These are phyloP conservation scores for Podosphaera leucotricha DNA, from an alignment of 2,329 filamentous ascomycete genomes.

Conservation along the genomic window DNA sequence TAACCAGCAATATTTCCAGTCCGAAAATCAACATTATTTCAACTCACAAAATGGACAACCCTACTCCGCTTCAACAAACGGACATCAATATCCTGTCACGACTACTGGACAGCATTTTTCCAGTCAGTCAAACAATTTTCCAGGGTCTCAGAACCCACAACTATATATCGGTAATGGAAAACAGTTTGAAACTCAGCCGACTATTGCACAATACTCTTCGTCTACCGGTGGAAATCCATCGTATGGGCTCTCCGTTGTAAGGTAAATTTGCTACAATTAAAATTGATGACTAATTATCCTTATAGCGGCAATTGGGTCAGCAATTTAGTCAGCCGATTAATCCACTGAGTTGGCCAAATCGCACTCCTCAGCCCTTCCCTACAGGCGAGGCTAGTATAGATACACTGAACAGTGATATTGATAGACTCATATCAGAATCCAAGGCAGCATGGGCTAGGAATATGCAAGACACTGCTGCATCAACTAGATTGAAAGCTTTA, in stretches of 20 bases:
- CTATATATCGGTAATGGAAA: background rate
- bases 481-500: slow-evolving; percentile 62
- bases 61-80: slow-evolving; percentile 3
- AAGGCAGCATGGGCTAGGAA: slow-evolving; percentile 53
- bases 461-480: slow-evolving; percentile 51
- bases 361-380: slow-evolving; percentile 12
- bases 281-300: background rate
- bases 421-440: slow-evolving; percentile 48
- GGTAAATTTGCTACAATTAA: slow-evolving; percentile 1
- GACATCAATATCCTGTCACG: slow-evolving; percentile 2
- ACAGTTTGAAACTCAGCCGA: slow-evolving; percentile 3
- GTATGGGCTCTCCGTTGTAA: slow-evolving; percentile 13
- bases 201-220: background rate
- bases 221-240: slow-evolving; percentile 7
- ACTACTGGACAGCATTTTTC: slow-evolving; percentile 1
- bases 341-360: slow-evolving; percentile 14
- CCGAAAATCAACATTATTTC: slow-evolving; percentile 9
- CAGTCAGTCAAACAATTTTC: background rate
- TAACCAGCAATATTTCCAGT: slow-evolving; percentile 14
- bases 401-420: slow-evolving; percentile 61
- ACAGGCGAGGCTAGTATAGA: slow-evolving; percentile 36
- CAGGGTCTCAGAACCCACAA: background rate
- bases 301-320: slow-evolving; percentile 8
- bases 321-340: slow-evolving; percentile 19
- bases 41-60: slow-evolving; percentile 1